Conservation (phyloP, 2,329 filamentous ascomycete species). For the Lasiodiplodia sp. region DNA sequence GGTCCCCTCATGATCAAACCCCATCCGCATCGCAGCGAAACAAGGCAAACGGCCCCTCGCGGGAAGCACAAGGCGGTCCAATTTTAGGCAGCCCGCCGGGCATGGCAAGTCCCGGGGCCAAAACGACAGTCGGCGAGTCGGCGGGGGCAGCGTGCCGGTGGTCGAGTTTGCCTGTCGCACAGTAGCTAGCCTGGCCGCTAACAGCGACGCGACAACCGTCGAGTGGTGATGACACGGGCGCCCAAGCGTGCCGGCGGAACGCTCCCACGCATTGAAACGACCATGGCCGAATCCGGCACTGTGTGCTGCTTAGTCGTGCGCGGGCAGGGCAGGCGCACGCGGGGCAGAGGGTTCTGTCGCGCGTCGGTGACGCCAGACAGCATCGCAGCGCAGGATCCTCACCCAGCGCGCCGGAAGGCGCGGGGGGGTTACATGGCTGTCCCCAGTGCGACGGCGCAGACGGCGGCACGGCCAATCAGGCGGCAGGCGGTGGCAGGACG, state of each 20-base stretch:
- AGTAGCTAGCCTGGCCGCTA: neutral
- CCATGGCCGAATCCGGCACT: conserved; percentile 1
- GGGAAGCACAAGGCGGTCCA: conserved; percentile 12
- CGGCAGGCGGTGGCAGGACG: neutral
- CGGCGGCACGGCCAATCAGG: conserved; percentile 9
- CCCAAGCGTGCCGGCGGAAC: conserved; percentile 18
- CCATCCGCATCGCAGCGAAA: conserved; percentile 14
- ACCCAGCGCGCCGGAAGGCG: conserved; percentile 12
- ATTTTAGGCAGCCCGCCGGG: conserved; percentile 13
- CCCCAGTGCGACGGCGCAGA: conserved; percentile 18
- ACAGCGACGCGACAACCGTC: neutral
- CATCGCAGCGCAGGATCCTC: conserved; percentile 21
- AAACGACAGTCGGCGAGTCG: conserved; percentile 14
- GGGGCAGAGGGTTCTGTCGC: neutral
- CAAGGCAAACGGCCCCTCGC: conserved; percentile 24
- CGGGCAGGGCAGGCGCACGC: conserved; percentile 12
- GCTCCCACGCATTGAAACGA: conserved; percentile 18
- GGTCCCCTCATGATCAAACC: conserved; percentile 18
- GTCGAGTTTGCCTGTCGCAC: neutral
- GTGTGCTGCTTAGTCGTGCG: neutral
- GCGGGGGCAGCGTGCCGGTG: conserved; percentile 6
- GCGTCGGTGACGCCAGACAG: conserved; percentile 21
- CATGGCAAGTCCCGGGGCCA: conserved; percentile 25
- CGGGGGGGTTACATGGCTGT: conserved; percentile 12
- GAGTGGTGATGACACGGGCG: neutral